Conservation (phyloP, 2,329 filamentous ascomycete genomes). For the Phoma sp. region DNA sequence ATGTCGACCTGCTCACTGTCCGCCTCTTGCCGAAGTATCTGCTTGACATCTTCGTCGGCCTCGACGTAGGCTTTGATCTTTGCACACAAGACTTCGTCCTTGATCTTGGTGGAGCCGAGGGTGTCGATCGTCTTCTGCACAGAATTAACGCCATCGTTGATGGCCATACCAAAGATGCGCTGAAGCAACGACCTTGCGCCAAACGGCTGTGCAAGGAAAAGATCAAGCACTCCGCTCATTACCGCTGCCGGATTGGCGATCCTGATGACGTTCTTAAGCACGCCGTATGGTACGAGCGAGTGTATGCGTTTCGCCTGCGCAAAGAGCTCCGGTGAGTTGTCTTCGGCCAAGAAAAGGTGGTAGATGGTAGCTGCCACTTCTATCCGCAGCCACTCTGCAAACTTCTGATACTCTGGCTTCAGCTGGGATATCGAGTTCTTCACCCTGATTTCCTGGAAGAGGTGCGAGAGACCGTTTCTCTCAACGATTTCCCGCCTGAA, state of each 20-base stretch:
- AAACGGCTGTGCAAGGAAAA: constrained; percentile 95
- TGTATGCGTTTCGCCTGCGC: constrained; percentile 94
- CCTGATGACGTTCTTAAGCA: constrained; percentile 96
- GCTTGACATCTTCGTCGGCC: constrained; percentile 76
- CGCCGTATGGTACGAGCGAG: constrained; percentile 88
- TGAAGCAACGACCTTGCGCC: constrained; percentile 90
- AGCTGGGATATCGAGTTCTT: constrained; percentile 88
- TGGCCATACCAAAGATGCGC: constrained; percentile 88
- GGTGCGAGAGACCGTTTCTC: constrained; percentile 84
- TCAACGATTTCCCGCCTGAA: constrained; percentile 73
- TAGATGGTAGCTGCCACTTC: constrained; percentile 97
- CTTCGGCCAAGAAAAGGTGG: constrained; percentile 95
- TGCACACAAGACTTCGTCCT: constrained; percentile 77
- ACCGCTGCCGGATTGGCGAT: constrained; percentile 96
- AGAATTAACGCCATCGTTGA: constrained; percentile 86
- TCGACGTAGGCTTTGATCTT: constrained; percentile 85
- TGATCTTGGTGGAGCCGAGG: constrained; percentile 73
- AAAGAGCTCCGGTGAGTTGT: constrained; percentile 96
- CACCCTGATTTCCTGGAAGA: constrained; percentile 91
- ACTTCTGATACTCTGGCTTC: constrained; percentile 95
- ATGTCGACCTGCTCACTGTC: constrained; percentile 78
- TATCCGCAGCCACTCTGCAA: constrained; percentile 97
- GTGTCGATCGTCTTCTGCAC: constrained; percentile 88
- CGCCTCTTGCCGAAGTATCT: constrained; percentile 76
- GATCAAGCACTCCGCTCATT: constrained; percentile 93